These are phyloP conservation scores for Diophrys appendiculata DNA, from an alignment of 73 alveolate genomes.

Conservation along the genomic window DNA sequence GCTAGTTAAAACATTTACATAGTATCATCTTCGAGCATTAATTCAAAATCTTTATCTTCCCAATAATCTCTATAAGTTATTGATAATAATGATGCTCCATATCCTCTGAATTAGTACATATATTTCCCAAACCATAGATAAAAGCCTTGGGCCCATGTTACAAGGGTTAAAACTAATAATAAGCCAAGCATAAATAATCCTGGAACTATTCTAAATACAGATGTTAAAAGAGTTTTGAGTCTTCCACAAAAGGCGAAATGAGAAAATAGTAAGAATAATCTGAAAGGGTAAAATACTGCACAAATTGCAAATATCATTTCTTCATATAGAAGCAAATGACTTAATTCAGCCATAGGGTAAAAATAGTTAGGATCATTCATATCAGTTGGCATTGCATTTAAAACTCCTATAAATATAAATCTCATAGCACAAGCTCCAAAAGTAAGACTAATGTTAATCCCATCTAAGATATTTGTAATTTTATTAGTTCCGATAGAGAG, in stretches of 20 bases:
- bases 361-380: not conserved
- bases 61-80: slow-evolving; percentile 9
- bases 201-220: not conserved
- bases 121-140: slow-evolving; percentile 1
- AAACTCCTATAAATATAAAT: not conserved
- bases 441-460: not conserved
- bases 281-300: slow-evolving; percentile 16
- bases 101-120: not conserved
- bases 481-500: slow-evolving; percentile 21
- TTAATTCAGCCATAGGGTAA: not conserved
- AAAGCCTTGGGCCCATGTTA: slow-evolving; percentile 24
- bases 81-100: not conserved
- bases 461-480: slow-evolving; percentile 19
- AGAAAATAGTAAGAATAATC: slow-evolving; percentile 2
- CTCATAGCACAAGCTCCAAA: not conserved
- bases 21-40: slow-evolving; percentile 10
- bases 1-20: not conserved
- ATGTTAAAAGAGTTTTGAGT: not conserved
- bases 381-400: not conserved
- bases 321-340: not conserved
- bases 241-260: slow-evolving; percentile 11
- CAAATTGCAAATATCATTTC: not conserved
- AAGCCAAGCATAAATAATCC: not conserved
- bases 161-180: not conserved
- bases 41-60: slow-evolving; percentile 8